Conservation (phyloP, 495 filamentous ascomycete species). For the Stereocaulon alpinum region DNA sequence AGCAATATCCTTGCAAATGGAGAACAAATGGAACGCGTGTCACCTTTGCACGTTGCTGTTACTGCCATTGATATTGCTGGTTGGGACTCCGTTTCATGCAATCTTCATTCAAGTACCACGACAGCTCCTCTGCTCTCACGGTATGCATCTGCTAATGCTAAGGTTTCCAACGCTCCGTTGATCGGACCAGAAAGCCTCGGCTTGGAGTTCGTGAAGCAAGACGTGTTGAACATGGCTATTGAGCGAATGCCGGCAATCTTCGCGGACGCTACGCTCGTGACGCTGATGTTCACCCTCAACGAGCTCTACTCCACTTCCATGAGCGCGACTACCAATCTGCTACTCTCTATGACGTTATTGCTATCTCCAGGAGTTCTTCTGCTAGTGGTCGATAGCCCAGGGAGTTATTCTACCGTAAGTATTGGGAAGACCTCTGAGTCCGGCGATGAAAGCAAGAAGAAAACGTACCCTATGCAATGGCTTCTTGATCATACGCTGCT, state of each 20-base stretch:
- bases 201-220: constrained; percentile 45
- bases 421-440: constrained; percentile 30
- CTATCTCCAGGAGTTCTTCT: constrained; percentile 52
- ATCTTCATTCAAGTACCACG: constrained; percentile 39
- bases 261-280: constrained; percentile 46
- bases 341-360: constrained; percentile 51
- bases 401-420: constrained; percentile 73
- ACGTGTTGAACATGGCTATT: constrained; percentile 47
- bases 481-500: constrained; percentile 76
- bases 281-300: constrained; percentile 91
- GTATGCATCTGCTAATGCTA: constrained; percentile 44
- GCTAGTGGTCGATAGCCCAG: constrained; percentile 85
- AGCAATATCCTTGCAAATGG: background rate
- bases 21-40: background rate
- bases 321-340: constrained; percentile 59
- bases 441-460: constrained; percentile 33
- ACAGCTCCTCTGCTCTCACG: constrained; percentile 33
- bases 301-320: constrained; percentile 79
- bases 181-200: constrained; percentile 30
- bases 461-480: constrained; percentile 88
- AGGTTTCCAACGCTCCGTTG: constrained; percentile 34
- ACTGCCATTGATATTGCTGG: constrained; percentile 68
- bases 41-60: constrained; percentile 34
- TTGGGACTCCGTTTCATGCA: constrained; percentile 53
- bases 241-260: constrained; percentile 34